phyloP scores from a whole-genome alignment of 768 basidiomycete species.

The Kwoniella sp. region DNA sequence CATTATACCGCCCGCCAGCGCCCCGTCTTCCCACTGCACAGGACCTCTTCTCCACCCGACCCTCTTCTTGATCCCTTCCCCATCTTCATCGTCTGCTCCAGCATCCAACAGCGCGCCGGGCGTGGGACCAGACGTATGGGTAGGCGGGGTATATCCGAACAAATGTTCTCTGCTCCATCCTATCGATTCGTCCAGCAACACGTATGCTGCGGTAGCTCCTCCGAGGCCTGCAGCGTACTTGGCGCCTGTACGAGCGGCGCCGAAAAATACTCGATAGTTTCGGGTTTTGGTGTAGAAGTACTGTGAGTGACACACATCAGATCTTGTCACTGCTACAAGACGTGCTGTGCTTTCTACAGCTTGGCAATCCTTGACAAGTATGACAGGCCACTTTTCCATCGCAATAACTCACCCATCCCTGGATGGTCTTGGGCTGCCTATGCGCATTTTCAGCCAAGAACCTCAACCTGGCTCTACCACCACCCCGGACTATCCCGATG shows the following conservation, averaged over 20 bases:
- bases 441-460: conserved; percentile 56
- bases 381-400: too few relatives aligned
- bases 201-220: conserved; percentile 42
- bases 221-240: conserved; percentile 48
- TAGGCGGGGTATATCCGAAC: conserved; percentile 11
- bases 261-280: conserved; percentile 52
- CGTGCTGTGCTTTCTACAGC: background rate
- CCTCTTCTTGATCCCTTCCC: conserved; percentile 12
- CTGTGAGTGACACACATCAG: conserved; percentile 19
- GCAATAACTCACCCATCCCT: conserved; percentile 53
- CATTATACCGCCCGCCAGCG: conserved; percentile 43
- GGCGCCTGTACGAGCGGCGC: conserved; percentile 38
- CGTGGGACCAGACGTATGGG: background rate
- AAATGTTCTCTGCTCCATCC: conserved; percentile 38
- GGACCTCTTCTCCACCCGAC: conserved; percentile 38
- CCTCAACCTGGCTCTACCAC: conserved; percentile 46
- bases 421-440: conserved; percentile 50
- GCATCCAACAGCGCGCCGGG: conserved; percentile 2
- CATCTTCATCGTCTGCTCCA: conserved; percentile 7
- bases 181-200: conserved; percentile 46
- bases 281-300: conserved; percentile 56
- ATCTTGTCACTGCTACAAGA: background rate
- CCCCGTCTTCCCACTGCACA: conserved; percentile 48
- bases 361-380: background rate
- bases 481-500: conserved; percentile 52